Base-by-base conservation (phyloP, 306 rosid genomes). In the Inga oerstediana region DNA sequence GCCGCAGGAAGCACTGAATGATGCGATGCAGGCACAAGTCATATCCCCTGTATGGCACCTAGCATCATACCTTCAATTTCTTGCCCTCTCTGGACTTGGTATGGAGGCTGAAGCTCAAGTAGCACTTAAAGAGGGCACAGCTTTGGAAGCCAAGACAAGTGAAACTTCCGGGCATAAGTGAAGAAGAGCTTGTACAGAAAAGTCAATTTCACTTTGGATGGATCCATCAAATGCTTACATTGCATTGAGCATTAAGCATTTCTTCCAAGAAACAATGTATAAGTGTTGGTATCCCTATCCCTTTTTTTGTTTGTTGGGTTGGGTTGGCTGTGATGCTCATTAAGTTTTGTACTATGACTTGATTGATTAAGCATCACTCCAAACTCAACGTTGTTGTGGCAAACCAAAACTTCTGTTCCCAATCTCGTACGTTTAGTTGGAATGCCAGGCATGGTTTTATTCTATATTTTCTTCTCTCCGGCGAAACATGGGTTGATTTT, bases 11-110 rank as follows among this genome's bases (percentile, higher is more conserved):
- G 89, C 89, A 37, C 82, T 87, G 48, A 78, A 80, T 2, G 90
- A 89, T 74, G 92, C 92, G 20, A 89, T 89, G 90, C 89, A 89
- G 79, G 88, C 90, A 37, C 92, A 89, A 79, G 77, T 87, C 27
- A 17, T 89, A 43, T 89, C 92, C 65, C 92, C 90, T 12, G 74
- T 87, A 46, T 89, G 91, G 90, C 86, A 87, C 66, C 76, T 87
- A 72, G 92, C 92, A 44, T 87, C 86, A 39, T 87, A 87, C 84
- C 90, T 89, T 54, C 92, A 89, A 80, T 85, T 84, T 49, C 86
- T 80, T 20, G 79, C 89, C 70, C 89, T 89, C 34, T 59, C 83
- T 49, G 69, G 79, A 9, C 89, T 87, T 43, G 89, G 85, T 15
- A 83, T 83, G 92, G 92, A 89, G 61, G 85, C 16, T 2, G 87